A percentile compares a stretch with the other conserved stretches of the same genome.
These are phyloP conservation scores for Xylaria castorea DNA, from an alignment of 495 filamentous ascomycete genomes.

Conservation along the genomic window DNA sequence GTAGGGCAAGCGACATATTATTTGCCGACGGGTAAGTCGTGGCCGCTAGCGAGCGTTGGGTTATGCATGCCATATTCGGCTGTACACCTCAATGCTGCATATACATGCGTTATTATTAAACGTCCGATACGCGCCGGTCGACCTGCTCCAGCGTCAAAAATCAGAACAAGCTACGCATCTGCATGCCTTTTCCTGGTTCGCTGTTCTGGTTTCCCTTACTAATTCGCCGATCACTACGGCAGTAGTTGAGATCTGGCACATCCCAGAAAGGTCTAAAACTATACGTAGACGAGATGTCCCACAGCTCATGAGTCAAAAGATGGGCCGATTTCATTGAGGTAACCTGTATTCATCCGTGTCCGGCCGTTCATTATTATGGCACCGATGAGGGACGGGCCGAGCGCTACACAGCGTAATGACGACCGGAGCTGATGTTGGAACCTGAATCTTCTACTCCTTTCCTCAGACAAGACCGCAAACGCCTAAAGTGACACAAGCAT, in stretches of 20 bases:
- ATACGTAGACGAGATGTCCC: background rate
- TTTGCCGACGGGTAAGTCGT: constrained; percentile 25
- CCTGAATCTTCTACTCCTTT: background rate
- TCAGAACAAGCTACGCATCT: constrained; percentile 7
- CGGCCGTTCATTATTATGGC: constrained; percentile 1
- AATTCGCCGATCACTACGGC: constrained; percentile 18
- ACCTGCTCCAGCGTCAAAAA: background rate
- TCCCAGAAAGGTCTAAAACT: background rate
- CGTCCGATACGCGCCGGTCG: constrained; percentile 16
- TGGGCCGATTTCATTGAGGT: background rate
- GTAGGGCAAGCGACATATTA: constrained; percentile 21
- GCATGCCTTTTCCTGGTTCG: constrained; percentile 10
- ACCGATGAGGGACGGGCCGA: constrained; percentile 11
- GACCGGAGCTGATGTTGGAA: background rate
- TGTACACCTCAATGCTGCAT: constrained; percentile 26
- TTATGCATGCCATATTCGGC: constrained; percentile 28
- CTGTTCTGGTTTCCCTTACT: constrained; percentile 3
- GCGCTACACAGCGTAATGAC: constrained; percentile 13
- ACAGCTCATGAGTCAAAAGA: constrained; percentile 20
- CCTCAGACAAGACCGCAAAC: background rate
- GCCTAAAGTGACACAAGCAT: background rate
- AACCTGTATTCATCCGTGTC: background rate
- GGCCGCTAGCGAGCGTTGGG: constrained; percentile 26
- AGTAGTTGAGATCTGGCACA: constrained; percentile 6
- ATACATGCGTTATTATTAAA: constrained; percentile 22